phyloP scores from a whole-genome alignment of 768 basidiomycete species.

The Daedalea quercina region DNA sequence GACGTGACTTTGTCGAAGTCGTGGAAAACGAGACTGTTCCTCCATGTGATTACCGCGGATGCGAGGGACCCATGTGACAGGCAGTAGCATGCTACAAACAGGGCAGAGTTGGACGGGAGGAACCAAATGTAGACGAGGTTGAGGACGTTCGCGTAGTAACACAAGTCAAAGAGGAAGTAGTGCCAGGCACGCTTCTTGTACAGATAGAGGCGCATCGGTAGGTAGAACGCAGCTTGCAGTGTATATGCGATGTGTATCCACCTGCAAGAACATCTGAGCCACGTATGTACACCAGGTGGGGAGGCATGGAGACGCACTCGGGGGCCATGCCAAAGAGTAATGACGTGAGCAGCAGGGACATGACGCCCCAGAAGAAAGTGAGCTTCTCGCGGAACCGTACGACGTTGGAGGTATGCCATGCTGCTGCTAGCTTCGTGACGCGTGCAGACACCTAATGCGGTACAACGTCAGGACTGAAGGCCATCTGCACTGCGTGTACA shows the following conservation, averaged over 20 bases:
- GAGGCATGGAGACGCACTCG: slow-evolving; percentile 49
- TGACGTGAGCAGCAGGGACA: slow-evolving; percentile 79
- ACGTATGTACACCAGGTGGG: not conserved
- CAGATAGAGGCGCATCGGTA: slow-evolving; percentile 74
- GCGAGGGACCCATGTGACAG: slow-evolving; percentile 88
- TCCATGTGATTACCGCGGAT: slow-evolving; percentile 95
- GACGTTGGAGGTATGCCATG: slow-evolving; percentile 92
- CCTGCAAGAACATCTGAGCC: slow-evolving; percentile 25
- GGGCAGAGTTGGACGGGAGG: slow-evolving; percentile 63
- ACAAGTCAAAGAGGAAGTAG: slow-evolving; percentile 90
- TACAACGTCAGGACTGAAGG: not conserved
- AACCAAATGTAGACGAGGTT: slow-evolving; percentile 91
- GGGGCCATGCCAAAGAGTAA: slow-evolving; percentile 86
- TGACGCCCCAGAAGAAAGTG: slow-evolving; percentile 92
- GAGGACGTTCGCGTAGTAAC: slow-evolving; percentile 91
- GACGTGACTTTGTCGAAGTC: slow-evolving; percentile 95
- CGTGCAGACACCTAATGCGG: slow-evolving; percentile 67
- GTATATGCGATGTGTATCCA: slow-evolving; percentile 91
- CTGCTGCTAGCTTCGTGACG: slow-evolving; percentile 66
- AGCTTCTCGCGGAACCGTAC: slow-evolving; percentile 78
- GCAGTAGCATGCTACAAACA: slow-evolving; percentile 92
- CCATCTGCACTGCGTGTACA: slow-evolving; percentile 7
- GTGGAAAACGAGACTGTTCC: slow-evolving; percentile 97
- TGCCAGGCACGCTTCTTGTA: slow-evolving; percentile 95
- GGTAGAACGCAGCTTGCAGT: slow-evolving; percentile 64